phyloP scores from a whole-genome alignment of 148 eudicot genomes.

The Rhododendron kiyosumense region DNA sequence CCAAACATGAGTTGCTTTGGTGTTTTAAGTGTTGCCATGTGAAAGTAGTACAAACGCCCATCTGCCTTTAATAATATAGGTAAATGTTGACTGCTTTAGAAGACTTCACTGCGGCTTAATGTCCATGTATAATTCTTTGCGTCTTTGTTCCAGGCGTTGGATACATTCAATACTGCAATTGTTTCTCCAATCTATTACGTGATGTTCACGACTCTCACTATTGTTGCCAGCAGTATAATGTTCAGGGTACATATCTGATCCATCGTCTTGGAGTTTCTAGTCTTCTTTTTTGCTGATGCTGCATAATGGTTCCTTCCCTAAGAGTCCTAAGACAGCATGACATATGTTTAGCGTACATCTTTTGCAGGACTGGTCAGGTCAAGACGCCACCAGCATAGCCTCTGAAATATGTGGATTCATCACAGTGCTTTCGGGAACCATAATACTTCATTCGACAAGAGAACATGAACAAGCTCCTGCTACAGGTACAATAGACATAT shows the following conservation, averaged over 20 bases:
- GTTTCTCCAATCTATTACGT: conserved; percentile 94
- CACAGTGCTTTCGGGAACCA: conserved; percentile 68
- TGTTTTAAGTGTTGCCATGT: background rate
- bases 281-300: background rate
- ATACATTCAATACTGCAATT: conserved; percentile 72
- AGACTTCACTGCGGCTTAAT: background rate
- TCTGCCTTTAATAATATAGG: background rate
- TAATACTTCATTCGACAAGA: conserved; percentile 66
- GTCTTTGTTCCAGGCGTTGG: conserved; percentile 53
- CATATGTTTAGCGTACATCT: background rate
- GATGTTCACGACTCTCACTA: conserved; percentile 90
- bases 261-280: background rate
- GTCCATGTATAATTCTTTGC: background rate
- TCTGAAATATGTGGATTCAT: conserved; percentile 86
- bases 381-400: conserved; percentile 62
- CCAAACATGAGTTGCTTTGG: background rate
- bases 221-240: conserved; percentile 79
- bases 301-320: background rate
- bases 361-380: conserved; percentile 75
- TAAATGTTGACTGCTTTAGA: background rate
- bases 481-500: conserved; percentile 32
- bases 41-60: background rate
- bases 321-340: background rate
- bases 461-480: conserved; percentile 54
- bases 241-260: conserved; percentile 54